Evolutionary conservation across 768 basidiomycete genomes (phyloP).

Genomic region (Grammothele lineata): DNA sequence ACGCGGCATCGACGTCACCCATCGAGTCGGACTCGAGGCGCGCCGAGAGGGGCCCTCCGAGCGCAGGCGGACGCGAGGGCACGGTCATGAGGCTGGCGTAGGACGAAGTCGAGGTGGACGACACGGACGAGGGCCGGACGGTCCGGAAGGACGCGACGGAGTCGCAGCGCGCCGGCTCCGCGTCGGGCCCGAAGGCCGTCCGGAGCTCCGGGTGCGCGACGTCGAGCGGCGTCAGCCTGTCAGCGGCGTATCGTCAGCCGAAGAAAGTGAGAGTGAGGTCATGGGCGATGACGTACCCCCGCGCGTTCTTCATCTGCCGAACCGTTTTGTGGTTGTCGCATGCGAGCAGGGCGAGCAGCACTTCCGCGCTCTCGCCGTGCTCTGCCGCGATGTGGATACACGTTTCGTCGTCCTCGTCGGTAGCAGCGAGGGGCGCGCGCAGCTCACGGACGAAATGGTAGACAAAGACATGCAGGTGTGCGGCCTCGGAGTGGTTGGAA

Average conservation of each 20-base stretch:
- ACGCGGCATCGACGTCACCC: slow-evolving; percentile 35
- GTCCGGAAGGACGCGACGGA: slow-evolving; percentile 56
- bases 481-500: slow-evolving; percentile 14
- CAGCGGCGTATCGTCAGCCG: no score
- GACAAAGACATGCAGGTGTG: slow-evolving; percentile 50
- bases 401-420: slow-evolving; percentile 66
- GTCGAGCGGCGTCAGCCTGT: slow-evolving; percentile 61
- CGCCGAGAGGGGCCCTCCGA: no score
- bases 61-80: neutral
- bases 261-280: neutral
- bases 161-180: slow-evolving; percentile 41
- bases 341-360: slow-evolving; percentile 60
- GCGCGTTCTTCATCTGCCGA: slow-evolving; percentile 59
- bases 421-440: slow-evolving; percentile 61
- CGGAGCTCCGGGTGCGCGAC: slow-evolving; percentile 66
- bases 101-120: slow-evolving; percentile 23
- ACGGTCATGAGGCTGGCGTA: slow-evolving; percentile 5
- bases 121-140: slow-evolving; percentile 41
- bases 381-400: slow-evolving; percentile 80
- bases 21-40: neutral
- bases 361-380: slow-evolving; percentile 59
- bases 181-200: slow-evolving; percentile 52
- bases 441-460: slow-evolving; percentile 68
- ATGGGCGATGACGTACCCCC: slow-evolving; percentile 62
- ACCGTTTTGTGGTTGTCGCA: slow-evolving; percentile 55